These are phyloP conservation scores for Hibiscus trionum DNA, from an alignment of 345 rosid genomes.

Conservation along the genomic window DNA sequence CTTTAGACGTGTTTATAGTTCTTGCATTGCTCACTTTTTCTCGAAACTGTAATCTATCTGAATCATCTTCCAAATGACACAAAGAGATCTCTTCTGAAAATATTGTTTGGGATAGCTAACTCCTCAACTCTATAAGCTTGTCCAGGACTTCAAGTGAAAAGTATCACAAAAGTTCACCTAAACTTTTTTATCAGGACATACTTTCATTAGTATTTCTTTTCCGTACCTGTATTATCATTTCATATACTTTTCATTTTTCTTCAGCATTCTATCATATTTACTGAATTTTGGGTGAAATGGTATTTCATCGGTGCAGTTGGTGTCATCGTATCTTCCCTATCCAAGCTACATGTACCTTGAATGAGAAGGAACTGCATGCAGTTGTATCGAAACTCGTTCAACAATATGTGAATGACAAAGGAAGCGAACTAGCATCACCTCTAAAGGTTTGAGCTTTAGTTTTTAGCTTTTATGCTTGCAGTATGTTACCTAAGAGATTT, in stretches of 20 bases:
- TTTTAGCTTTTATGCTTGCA: neutral
- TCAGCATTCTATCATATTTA: neutral
- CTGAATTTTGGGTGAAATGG: slow-evolving; percentile 5
- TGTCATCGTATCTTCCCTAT: slow-evolving; percentile 91
- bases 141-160: neutral
- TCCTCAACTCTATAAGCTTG: neutral
- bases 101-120: neutral
- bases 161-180: neutral
- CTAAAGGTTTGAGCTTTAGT: slow-evolving; percentile 44
- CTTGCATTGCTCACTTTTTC: neutral
- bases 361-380: slow-evolving; percentile 60
- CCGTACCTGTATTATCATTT: neutral
- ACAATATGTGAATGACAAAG: slow-evolving; percentile 46
- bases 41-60: neutral
- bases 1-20: neutral
- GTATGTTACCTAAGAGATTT: neutral
- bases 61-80: neutral
- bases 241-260: neutral
- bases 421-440: slow-evolving; percentile 35
- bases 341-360: slow-evolving; percentile 75
- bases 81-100: neutral
- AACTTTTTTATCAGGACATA: neutral
- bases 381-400: slow-evolving; percentile 70
- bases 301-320: slow-evolving; percentile 56
- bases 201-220: neutral